Evolutionary conservation across 768 basidiomycete genomes (phyloP).

Genomic region (Podaxis carcinomalis): DNA sequence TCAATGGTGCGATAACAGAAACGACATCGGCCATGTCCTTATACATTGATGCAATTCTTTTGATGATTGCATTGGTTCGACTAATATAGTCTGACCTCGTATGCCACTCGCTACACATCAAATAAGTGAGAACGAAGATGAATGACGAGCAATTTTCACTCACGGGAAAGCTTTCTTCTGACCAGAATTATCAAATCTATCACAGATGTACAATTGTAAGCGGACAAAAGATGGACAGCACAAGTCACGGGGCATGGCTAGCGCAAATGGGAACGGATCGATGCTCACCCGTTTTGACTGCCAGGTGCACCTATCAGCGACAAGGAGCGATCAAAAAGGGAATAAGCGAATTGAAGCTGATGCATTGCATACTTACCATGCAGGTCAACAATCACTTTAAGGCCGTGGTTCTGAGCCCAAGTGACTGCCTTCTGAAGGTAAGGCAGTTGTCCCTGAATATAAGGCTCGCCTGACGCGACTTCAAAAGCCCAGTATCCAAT

Average conservation of each 20-base stretch:
- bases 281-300: conserved; percentile 71
- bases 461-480: conserved; percentile 73
- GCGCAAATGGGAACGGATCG: neutral
- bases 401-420: conserved; percentile 65
- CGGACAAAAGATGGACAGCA: neutral
- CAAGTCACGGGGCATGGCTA: conserved; percentile 6
- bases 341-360: neutral
- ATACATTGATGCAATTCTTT: conserved; percentile 57
- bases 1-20: conserved; percentile 68
- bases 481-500: conserved; percentile 93
- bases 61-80: conserved; percentile 64
- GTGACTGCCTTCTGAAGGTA: conserved; percentile 62
- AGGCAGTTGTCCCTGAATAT: conserved; percentile 69
- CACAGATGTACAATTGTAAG: conserved; percentile 1
- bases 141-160: conserved; percentile 15
- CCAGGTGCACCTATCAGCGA: conserved; percentile 59
- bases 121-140: neutral
- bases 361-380: conserved; percentile 35
- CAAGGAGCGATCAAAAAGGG: conserved; percentile 9
- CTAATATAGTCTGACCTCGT: conserved; percentile 58
- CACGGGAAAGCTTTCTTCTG: conserved; percentile 54
- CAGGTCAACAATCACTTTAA: conserved; percentile 83
- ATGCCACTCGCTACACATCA: conserved; percentile 56
- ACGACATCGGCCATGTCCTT: conserved; percentile 50
- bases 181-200: conserved; percentile 81